These are phyloP conservation scores for Microcyclospora pomicola DNA, from an alignment of 2,329 filamentous ascomycete genomes.

Conservation along the genomic window DNA sequence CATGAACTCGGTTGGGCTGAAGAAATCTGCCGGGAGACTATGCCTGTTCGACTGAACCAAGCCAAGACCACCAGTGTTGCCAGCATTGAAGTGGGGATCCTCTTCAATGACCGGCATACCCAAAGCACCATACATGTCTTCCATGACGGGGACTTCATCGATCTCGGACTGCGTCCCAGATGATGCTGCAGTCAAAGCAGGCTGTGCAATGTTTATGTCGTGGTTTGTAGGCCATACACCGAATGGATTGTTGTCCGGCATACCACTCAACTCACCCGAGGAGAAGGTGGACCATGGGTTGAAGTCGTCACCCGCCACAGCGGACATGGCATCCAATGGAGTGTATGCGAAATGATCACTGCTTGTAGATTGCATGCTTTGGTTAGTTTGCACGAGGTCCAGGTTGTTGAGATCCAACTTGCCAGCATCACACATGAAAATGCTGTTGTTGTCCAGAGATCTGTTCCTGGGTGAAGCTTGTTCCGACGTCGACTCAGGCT, in stretches of 20 bases:
- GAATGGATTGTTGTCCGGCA: slow-evolving; percentile 22
- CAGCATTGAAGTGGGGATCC: slow-evolving; percentile 10
- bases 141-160: slow-evolving; percentile 22
- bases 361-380: slow-evolving; percentile 11
- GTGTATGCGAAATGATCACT: slow-evolving; percentile 12
- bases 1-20: slow-evolving; percentile 5
- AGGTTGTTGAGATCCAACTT: slow-evolving; percentile 16
- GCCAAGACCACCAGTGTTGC: slow-evolving; percentile 2
- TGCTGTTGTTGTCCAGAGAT: slow-evolving; percentile 5
- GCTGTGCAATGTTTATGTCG: slow-evolving; percentile 17
- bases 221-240: slow-evolving; percentile 18
- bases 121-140: slow-evolving; percentile 18
- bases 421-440: background rate
- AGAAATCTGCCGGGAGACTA: slow-evolving; percentile 21
- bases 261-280: slow-evolving; percentile 12
- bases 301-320: slow-evolving; percentile 13
- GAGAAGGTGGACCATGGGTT: slow-evolving; percentile 20
- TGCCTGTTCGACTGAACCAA: slow-evolving; percentile 15
- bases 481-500: slow-evolving; percentile 18
- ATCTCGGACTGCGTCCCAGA: slow-evolving; percentile 26
- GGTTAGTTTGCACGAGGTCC: slow-evolving; percentile 12
- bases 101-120: slow-evolving; percentile 21
- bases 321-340: slow-evolving; percentile 15
- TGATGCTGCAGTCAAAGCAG: slow-evolving; percentile 25
- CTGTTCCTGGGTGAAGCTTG: slow-evolving; percentile 17